phyloP scores from a whole-genome alignment of 352 stramenopile species.

The Phytophthora sp. region DNA sequence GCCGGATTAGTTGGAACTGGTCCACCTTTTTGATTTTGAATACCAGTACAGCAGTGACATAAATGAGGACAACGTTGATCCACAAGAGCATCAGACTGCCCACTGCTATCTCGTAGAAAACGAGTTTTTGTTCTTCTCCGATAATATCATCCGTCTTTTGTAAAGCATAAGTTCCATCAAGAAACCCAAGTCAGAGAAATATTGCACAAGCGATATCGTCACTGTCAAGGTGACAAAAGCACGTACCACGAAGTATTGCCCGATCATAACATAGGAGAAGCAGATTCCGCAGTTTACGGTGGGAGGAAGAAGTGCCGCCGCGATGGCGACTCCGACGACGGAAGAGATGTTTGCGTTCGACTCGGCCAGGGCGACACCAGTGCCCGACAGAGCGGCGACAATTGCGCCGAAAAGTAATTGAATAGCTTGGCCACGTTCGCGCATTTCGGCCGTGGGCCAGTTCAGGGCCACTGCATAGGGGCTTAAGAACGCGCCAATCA shows the following conservation, averaged over 20 bases:
- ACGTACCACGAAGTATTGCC: constrained; percentile 82
- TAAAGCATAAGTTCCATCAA: background rate
- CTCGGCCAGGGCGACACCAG: constrained; percentile 80
- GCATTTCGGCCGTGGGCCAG: constrained; percentile 87
- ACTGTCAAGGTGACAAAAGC: background rate
- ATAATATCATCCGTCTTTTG: constrained; percentile 70
- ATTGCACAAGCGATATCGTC: background rate
- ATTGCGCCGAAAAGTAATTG: constrained; percentile 83
- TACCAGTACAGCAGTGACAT: constrained; percentile 84
- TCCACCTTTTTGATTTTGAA: constrained; percentile 91
- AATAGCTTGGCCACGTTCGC: constrained; percentile 74
- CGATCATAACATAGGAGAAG: constrained; percentile 87
- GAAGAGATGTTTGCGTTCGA: constrained; percentile 91
- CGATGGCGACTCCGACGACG: constrained; percentile 90
- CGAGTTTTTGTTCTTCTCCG: constrained; percentile 81
- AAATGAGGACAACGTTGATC: constrained; percentile 91
- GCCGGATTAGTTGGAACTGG: constrained; percentile 84
- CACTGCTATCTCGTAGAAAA: constrained; percentile 89
- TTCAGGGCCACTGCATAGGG: constrained; percentile 80
- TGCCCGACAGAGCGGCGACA: constrained; percentile 77
- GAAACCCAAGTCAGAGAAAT: background rate
- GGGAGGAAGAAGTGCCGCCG: constrained; percentile 77
- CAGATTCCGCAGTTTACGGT: constrained; percentile 90
- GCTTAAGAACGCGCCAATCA: constrained; percentile 80
- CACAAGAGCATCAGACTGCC: constrained; percentile 83